Conservation (phyloP, 2,329 filamentous ascomycete genomes). For the Trichocomaceae sp. region DNA sequence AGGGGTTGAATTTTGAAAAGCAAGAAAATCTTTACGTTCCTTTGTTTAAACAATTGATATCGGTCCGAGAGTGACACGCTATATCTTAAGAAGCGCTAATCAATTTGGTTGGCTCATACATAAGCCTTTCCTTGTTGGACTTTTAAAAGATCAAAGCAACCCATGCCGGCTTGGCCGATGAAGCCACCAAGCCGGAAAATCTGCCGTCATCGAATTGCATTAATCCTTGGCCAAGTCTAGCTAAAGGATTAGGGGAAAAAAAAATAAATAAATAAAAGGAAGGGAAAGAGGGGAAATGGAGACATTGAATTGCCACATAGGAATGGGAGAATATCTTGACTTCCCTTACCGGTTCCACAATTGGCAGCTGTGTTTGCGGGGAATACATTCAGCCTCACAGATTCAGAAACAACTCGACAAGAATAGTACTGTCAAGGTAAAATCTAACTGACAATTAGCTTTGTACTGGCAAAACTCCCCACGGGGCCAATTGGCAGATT, state of each 20-base stretch:
- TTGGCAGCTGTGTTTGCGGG: not conserved
- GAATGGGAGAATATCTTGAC: too few species aligned
- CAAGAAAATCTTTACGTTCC: not conserved
- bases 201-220: not conserved
- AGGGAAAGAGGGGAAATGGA: not conserved
- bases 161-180: not conserved
- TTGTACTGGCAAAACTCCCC: not conserved
- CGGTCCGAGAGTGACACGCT: not conserved
- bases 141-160: not conserved
- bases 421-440: not conserved
- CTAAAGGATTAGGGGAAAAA: not conserved
- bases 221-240: not conserved
- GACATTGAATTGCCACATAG: not conserved
- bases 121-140: not conserved
- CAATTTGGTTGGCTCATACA: not conserved
- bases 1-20: conserved; percentile 2
- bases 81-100: not conserved
- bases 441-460: not conserved
- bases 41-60: not conserved
- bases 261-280: not conserved
- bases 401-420: not conserved
- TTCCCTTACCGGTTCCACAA: too few species aligned
- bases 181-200: conserved; percentile 2
- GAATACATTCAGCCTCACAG: conserved; percentile 1
- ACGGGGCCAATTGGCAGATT: not conserved